Percentiles rank a stretch among this genome's conserved stretches.
These are phyloP conservation scores for Pisolithus marmoratus DNA, from an alignment of 768 basidiomycete species.

Conservation along the genomic window DNA sequence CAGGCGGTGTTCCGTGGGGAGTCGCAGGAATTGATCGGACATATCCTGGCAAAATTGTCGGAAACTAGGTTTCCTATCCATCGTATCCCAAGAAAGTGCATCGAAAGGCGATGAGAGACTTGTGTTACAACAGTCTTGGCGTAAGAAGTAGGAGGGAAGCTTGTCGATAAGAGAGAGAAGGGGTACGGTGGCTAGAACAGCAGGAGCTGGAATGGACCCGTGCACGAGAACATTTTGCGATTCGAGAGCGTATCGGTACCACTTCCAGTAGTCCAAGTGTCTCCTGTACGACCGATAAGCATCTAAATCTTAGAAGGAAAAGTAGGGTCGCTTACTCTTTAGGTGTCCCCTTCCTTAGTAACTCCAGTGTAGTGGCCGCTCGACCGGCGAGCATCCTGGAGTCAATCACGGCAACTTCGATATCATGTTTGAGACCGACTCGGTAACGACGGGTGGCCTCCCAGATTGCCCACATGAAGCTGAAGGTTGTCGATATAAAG, in stretches of 20 bases:
- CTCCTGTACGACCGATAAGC: slow-evolving; percentile 34
- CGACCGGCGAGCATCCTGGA: slow-evolving; percentile 50
- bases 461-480: slow-evolving; percentile 79
- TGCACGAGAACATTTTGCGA: slow-evolving; percentile 72
- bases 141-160: slow-evolving; percentile 66
- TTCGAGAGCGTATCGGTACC: slow-evolving; percentile 70
- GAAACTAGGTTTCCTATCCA: slow-evolving; percentile 54
- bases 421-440: slow-evolving; percentile 63
- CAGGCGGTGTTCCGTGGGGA: slow-evolving; percentile 49
- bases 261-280: slow-evolving; percentile 63
- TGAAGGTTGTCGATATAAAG: slow-evolving; percentile 73
- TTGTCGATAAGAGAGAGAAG: slow-evolving; percentile 57
- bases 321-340: slow-evolving; percentile 44
- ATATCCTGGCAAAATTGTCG: slow-evolving; percentile 68
- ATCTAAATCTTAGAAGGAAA: not conserved
- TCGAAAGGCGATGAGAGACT: slow-evolving; percentile 32
- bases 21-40: slow-evolving; percentile 54
- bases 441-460: slow-evolving; percentile 75
- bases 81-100: slow-evolving; percentile 49
- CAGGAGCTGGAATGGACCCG: slow-evolving; percentile 58
- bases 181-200: slow-evolving; percentile 66
- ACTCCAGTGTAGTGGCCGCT: slow-evolving; percentile 60
- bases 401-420: slow-evolving; percentile 78
- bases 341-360: slow-evolving; percentile 46
- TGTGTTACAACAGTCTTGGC: slow-evolving; percentile 24